A percentile compares a stretch with the other conserved stretches of the same genome.
Conservation (phyloP, 2,329 filamentous ascomycete genomes). For the Phoma sp. region DNA sequence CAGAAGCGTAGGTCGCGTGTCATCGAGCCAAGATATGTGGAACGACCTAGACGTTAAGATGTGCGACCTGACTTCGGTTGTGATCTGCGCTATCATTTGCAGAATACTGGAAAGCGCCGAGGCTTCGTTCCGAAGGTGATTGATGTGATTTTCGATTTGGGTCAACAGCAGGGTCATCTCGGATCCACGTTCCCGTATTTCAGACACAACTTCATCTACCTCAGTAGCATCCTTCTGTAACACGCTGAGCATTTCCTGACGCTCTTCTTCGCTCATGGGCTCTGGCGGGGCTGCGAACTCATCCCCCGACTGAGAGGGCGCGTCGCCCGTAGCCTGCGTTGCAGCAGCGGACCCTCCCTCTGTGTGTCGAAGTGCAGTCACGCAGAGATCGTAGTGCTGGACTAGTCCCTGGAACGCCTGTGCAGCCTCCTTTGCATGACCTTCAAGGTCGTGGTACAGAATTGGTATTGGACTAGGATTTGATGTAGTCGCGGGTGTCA, state of each 20-base stretch:
- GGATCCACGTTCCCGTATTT: slow-evolving; percentile 75
- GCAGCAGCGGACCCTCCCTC: slow-evolving; percentile 64
- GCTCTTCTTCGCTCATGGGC: slow-evolving; percentile 76
- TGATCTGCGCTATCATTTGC: slow-evolving; percentile 69
- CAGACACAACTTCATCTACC: slow-evolving; percentile 66
- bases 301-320: slow-evolving; percentile 32
- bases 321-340: slow-evolving; percentile 49
- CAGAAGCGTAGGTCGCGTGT: slow-evolving; percentile 76
- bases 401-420: slow-evolving; percentile 79
- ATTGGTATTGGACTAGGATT: slow-evolving; percentile 51
- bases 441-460: slow-evolving; percentile 64
- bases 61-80: slow-evolving; percentile 68
- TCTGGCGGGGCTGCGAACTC: slow-evolving; percentile 60
- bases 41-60: slow-evolving; percentile 70
- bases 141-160: slow-evolving; percentile 67
- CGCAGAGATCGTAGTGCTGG: slow-evolving; percentile 89
- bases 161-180: slow-evolving; percentile 77
- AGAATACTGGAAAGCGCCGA: slow-evolving; percentile 68
- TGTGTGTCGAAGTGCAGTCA: slow-evolving; percentile 87
- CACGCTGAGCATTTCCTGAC: slow-evolving; percentile 81
- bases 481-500: slow-evolving; percentile 37
- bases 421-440: slow-evolving; percentile 82
- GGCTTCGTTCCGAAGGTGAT: slow-evolving; percentile 62
- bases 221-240: slow-evolving; percentile 72
- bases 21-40: slow-evolving; percentile 67